phyloP scores from a whole-genome alignment of 345 rosid genomes.

The Raphanus raphanistrum region DNA sequence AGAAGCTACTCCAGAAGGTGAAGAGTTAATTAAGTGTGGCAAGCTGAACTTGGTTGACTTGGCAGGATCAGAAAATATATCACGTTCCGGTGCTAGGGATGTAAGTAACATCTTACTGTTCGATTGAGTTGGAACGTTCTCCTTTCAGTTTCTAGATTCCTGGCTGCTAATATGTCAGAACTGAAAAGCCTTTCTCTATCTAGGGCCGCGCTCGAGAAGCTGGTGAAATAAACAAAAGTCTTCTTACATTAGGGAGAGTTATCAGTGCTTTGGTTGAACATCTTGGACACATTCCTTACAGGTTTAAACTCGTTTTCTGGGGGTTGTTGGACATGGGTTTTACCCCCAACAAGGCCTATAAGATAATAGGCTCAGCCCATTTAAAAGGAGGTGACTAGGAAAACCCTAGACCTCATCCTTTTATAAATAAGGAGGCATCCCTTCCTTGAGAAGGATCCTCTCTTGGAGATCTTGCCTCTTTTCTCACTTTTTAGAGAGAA shows the following conservation, averaged over 20 bases:
- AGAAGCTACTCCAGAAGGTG: slow-evolving; percentile 99
- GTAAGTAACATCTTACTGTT: slow-evolving; percentile 38
- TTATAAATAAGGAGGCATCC: no score
- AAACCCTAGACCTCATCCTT: no score
- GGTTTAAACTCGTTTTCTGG: slow-evolving; percentile 41
- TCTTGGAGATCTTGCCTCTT: no score
- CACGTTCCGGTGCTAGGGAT: slow-evolving; percentile 99
- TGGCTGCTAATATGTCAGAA: slow-evolving; percentile 10
- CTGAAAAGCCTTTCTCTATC: neutral
- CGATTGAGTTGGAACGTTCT: neutral
- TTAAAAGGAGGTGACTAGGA: no score
- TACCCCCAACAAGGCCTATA: no score
- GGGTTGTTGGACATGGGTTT: no score
- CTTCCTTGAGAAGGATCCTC: no score
- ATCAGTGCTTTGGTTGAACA: slow-evolving; percentile 99
- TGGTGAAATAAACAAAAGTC: slow-evolving; percentile 98
- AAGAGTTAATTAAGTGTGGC: slow-evolving; percentile 96
- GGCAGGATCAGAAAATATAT: slow-evolving; percentile 98
- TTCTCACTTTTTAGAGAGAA: no score
- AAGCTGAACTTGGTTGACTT: slow-evolving; percentile 96
- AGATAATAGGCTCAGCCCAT: no score
- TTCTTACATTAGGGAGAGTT: slow-evolving; percentile 94
- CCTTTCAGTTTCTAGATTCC: neutral
- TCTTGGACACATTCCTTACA: slow-evolving; percentile 96
- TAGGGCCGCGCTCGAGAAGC: slow-evolving; percentile 99